phyloP scores from a whole-genome alignment of 257 asterid genomes.

The Nicotiana tomentosiformis region DNA sequence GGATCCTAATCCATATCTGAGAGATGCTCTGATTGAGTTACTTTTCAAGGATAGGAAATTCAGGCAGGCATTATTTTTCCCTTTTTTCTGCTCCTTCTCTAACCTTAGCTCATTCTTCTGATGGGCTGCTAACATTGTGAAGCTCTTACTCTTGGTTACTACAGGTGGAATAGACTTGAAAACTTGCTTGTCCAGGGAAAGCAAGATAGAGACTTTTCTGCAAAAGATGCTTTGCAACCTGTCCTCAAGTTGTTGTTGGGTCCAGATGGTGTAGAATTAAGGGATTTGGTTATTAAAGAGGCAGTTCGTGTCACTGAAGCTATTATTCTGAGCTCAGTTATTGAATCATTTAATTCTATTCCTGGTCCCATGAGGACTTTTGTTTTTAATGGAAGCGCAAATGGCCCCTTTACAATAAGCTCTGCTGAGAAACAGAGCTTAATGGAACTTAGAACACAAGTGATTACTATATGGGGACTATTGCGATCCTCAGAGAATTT shows the following conservation, averaged over 20 bases:
- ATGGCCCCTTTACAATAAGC: constrained; percentile 48
- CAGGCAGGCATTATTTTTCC: constrained; percentile 54
- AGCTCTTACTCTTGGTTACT: constrained; percentile 17
- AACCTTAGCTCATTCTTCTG: constrained; percentile 13
- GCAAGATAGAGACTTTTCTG: constrained; percentile 84
- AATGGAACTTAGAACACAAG: constrained; percentile 89
- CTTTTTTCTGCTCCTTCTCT: constrained; percentile 11
- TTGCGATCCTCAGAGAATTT: constrained; percentile 68
- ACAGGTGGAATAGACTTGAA: constrained; percentile 99
- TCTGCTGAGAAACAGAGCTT: constrained; percentile 66
- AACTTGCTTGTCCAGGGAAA: constrained; percentile 88
- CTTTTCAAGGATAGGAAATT: constrained; percentile 95
- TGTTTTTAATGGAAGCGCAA: constrained; percentile 42
- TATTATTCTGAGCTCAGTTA: constrained; percentile 57
- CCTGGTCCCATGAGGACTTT: constrained; percentile 53
- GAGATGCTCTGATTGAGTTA: constrained; percentile 98
- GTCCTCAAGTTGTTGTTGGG: constrained; percentile 84
- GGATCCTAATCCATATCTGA: constrained; percentile 96
- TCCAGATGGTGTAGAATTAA: constrained; percentile 72
- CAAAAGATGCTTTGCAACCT: constrained; percentile 94
- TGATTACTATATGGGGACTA: constrained; percentile 81
- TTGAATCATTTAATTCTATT: constrained; percentile 59
- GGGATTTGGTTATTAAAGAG: constrained; percentile 83
- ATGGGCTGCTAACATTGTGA: not conserved
- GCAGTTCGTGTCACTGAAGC: constrained; percentile 89